These are phyloP conservation scores for Blastocrithidia nonstop DNA, from an alignment of 208 protist genomes.

Conservation along the genomic window DNA sequence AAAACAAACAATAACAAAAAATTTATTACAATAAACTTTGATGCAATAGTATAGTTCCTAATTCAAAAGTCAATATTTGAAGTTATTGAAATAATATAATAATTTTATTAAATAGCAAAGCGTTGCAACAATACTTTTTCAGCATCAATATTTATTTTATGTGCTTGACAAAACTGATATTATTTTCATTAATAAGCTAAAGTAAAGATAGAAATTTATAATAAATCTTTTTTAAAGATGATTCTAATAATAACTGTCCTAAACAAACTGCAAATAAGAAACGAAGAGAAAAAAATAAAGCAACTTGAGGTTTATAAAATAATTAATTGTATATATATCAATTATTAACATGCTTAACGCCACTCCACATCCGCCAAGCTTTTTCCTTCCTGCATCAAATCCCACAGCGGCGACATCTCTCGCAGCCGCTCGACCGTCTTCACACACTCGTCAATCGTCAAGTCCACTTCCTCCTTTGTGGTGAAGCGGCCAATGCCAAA, in stretches of 20 bases:
- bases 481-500: slow-evolving; percentile 98
- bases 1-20: background rate
- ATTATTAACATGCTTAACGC: slow-evolving; percentile 20
- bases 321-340: too few relatives aligned
- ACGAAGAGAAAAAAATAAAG: slow-evolving; percentile 2
- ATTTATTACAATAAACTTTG: background rate
- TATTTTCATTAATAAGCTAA: too few relatives aligned
- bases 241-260: background rate
- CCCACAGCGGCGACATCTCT: slow-evolving; percentile 97
- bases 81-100: too few relatives aligned
- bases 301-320: background rate
- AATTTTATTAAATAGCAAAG: too few relatives aligned
- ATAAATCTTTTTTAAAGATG: background rate
- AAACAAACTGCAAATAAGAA: background rate
- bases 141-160: too few relatives aligned
- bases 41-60: too few relatives aligned
- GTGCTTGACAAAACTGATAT: too few relatives aligned
- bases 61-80: too few relatives aligned
- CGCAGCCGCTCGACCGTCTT: slow-evolving; percentile 90
- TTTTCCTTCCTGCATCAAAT: slow-evolving; percentile 96
- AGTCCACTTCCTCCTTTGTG: slow-evolving; percentile 91
- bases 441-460: slow-evolving; percentile 78
- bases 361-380: slow-evolving; percentile 79
- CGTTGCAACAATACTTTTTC: too few relatives aligned
- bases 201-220: too few relatives aligned